Evolutionary conservation across 495 filamentous ascomycete genomes (phyloP), one percentile per base, ranked within the genome.

Genomic region (Extremus antarcticus): DNA sequence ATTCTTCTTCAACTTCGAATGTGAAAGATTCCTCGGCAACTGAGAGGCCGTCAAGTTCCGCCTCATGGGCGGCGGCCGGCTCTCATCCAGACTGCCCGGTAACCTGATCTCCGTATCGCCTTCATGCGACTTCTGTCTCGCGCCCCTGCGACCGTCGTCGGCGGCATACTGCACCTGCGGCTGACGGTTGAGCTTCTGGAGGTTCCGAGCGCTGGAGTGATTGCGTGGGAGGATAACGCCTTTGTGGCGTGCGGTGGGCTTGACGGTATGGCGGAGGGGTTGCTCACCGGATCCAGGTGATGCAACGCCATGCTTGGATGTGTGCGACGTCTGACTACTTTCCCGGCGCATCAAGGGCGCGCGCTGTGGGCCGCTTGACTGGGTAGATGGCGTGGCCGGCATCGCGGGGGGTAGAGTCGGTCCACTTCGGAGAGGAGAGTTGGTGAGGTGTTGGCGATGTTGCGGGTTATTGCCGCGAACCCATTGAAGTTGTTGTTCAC

Each of bases 1-100:
- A 47, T 70, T 70, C 62, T 70, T 70, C 60, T 65, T 66, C 21
- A 70, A 43, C 39, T 57, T 61, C 13, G 68, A 54, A 39, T 59
- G 52, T 21, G 60, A 55, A 1, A 35, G 25, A n/a, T 63, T 61
- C 41, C 61, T 11, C 25, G 56, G 50, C 38, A 62, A 46, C 29
- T 62, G 50, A n/a, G 35, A 17, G 2, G 55, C 47, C 9, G 59
- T 62, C 35, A 58, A 13, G 29, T 62, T 62, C 21, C 59, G 22
- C 29, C 51, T 54, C 47, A 62, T 35, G 10, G 35, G 20, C 35
- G 55, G 59, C 11, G 21, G 3, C 21, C 46, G 24, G 17, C 20
- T 29, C 29, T 52, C 55, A 32, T 58, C 59, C 20, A 62, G 23
- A 10, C 49, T 54, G 1, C 59, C 55, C 17, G 59, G 59, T 23